Percentiles rank a stretch among this genome's conserved stretches.
Evolutionary conservation across 495 filamentous ascomycete species (phyloP).

Genomic region (Neurospora sp.): DNA sequence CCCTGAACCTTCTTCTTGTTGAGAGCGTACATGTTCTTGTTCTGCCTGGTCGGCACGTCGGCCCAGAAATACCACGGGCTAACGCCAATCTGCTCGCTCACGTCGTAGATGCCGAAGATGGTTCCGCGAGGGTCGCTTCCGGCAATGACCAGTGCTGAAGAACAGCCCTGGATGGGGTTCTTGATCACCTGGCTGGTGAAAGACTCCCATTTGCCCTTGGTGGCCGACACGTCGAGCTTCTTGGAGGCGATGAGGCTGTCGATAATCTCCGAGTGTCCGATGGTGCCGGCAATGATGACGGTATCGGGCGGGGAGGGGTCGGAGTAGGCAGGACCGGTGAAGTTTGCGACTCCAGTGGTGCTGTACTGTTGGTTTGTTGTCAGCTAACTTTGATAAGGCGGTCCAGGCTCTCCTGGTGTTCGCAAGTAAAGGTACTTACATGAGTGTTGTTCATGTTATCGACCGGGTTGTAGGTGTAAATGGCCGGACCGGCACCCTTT

Average conservation of each 20-base stretch:
- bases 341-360: conserved; percentile 29
- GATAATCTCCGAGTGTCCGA: conserved; percentile 53
- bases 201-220: conserved; percentile 59
- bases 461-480: conserved; percentile 33
- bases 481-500: conserved; percentile 21
- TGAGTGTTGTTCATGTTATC: conserved; percentile 36
- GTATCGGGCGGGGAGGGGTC: conserved; percentile 34
- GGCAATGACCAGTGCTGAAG: conserved; percentile 55
- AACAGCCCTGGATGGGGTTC: conserved; percentile 45
- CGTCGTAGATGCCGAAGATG: conserved; percentile 63
- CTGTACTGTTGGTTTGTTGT: conserved; percentile 24
- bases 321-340: conserved; percentile 33
- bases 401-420: background rate
- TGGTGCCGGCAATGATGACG: conserved; percentile 61
- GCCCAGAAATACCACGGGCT: conserved; percentile 73
- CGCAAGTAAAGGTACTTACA: conserved; percentile 18
- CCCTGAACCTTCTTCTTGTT: conserved; percentile 44
- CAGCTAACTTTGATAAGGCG: background rate
- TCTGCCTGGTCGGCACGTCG: conserved; percentile 48
- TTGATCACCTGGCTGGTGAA: conserved; percentile 51
- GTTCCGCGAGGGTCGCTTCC: conserved; percentile 59
- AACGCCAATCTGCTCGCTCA: conserved; percentile 68
- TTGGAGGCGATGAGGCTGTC: conserved; percentile 45
- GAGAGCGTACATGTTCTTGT: conserved; percentile 45
- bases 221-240: conserved; percentile 40